Evolutionary conservation across 495 filamentous ascomycete species (phyloP), one percentile per base, ranked within the genome.

Genomic region (Talaromyces adpressus): DNA sequence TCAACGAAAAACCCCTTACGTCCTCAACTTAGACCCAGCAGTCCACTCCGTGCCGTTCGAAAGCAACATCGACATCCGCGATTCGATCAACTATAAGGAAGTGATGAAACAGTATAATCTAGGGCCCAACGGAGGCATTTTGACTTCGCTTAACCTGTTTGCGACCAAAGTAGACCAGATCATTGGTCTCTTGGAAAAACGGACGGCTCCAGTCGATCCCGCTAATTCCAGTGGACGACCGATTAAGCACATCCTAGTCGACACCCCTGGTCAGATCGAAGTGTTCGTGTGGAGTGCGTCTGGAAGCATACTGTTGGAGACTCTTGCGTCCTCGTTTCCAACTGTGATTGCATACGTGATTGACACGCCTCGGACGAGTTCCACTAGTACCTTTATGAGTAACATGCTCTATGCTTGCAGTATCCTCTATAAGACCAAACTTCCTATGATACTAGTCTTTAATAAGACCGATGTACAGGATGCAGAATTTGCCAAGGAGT

Each of bases 71-170:
- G 94, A 99, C 75, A 99, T 99, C 69, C 91, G 95, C 63, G 95
- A 99, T 75, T 92, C 89, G 29, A 91, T 99, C 70, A 96, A 99
- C 79, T 99, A 99, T 83, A 95, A 96, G 74, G 93, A 99, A 75
- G 94, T 99, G 65, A 99, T 99, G 94, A 91, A 91, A 74, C 91
- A 97, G 72, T 98, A 98, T 82, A 97, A 97, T 69, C 85, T 99
- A 0, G 94, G 94, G 0, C 94, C 94, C 4, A 98, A 98, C 78
- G 94, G 94, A 36, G 94, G 93, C n/a, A 98, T 99, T 67, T 79
- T 98, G 66, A 99, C 94, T 4, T 94, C 90, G 2, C 76, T 98
- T 30, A 98, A 98, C 70, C 85, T 98, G 18, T 98, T 98, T 75
- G 89, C 92, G 12, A 98, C 94, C 39, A 98, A 98, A 69, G 89